phyloP scores from a whole-genome alignment of 441 rosid genomes.

The Euphorbia celastroides region DNA sequence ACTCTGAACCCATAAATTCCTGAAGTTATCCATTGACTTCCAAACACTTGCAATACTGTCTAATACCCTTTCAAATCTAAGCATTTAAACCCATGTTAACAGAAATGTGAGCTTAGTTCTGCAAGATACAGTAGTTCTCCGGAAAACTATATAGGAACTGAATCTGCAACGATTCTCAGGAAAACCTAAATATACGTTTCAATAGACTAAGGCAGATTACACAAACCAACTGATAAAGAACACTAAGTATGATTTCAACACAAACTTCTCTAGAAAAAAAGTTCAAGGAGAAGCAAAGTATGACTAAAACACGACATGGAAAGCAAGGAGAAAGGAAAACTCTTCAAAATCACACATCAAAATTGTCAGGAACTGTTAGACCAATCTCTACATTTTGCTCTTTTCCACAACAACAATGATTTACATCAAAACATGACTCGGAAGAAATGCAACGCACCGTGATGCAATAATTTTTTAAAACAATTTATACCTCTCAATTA shows the following conservation, averaged over 20 bases:
- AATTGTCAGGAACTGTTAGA: not conserved
- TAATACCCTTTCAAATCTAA: not conserved
- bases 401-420: not conserved
- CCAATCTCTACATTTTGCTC: not conserved
- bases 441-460: not conserved
- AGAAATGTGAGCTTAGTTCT: too few relatives aligned
- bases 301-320: not conserved
- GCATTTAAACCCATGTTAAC: too few relatives aligned
- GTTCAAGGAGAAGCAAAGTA: not conserved
- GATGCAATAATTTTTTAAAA: not conserved
- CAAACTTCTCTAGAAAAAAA: not conserved
- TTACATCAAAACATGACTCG: not conserved
- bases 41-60: not conserved
- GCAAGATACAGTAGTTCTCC: too few relatives aligned
- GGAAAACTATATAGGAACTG: not conserved
- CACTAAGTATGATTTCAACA: not conserved
- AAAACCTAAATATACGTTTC: not conserved
- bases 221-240: not conserved
- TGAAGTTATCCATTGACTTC: not conserved
- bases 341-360: not conserved
- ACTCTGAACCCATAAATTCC: not conserved
- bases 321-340: not conserved
- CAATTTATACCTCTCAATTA: not conserved
- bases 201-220: not conserved
- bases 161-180: not conserved